A percentile compares a stretch with the other conserved stretches of the same genome.
phyloP scores from a whole-genome alignment of 192 early-diverging fungal genomes.

The Coemansia sp. region DNA sequence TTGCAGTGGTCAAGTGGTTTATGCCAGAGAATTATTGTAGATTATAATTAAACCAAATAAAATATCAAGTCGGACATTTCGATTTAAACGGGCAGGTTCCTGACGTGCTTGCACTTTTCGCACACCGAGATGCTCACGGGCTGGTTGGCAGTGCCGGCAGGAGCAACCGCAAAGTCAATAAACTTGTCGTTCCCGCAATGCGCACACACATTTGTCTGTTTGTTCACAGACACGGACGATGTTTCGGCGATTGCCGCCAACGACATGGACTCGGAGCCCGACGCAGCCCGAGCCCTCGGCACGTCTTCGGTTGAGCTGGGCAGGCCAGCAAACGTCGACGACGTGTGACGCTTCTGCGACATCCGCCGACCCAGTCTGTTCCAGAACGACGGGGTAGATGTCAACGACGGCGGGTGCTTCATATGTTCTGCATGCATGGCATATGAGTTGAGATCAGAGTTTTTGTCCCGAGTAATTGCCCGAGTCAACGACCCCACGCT shows the following conservation, averaged over 20 bases:
- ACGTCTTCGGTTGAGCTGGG: neutral
- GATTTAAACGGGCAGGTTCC: conserved; percentile 26
- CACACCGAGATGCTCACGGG: conserved; percentile 32
- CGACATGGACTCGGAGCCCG: neutral
- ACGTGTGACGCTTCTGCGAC: conserved; percentile 25
- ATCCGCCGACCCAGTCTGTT: conserved; percentile 24
- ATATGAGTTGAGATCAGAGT: neutral
- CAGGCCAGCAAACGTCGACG: conserved; percentile 15
- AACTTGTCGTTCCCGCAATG: conserved; percentile 37
- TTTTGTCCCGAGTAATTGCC: conserved; percentile 8
- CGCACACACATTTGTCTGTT: conserved; percentile 14
- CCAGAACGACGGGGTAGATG: conserved; percentile 37
- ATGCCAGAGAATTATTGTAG: too few relatives aligned
- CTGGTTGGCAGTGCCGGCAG: conserved; percentile 4
- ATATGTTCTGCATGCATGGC: neutral
- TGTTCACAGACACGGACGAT: neutral
- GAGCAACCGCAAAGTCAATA: conserved; percentile 42
- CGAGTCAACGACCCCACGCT: conserved; percentile 20
- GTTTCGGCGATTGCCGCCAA: conserved; percentile 13
- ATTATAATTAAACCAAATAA: neutral
- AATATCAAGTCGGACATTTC: neutral
- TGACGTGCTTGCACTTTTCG: conserved; percentile 41
- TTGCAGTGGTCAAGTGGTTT: too few relatives aligned
- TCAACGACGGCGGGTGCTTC: conserved; percentile 7
- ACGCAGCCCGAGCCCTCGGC: conserved; percentile 8